Conservation (phyloP, 371 early-diverging fungal genomes). For the Mucor ambiguus region DNA sequence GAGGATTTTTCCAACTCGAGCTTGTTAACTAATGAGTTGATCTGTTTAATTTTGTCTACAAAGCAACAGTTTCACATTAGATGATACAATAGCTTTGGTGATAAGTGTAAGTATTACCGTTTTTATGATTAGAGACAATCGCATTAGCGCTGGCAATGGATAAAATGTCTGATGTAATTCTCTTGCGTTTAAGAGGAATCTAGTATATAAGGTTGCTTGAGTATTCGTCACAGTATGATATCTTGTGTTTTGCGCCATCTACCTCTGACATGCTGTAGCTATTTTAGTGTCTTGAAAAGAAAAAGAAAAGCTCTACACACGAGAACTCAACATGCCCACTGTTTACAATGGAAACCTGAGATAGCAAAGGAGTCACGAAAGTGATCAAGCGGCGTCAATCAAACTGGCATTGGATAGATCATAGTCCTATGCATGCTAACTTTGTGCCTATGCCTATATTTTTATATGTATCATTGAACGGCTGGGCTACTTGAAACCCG, state of each 20-base stretch:
- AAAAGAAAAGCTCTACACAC: neutral
- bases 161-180: slow-evolving; percentile 2
- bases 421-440: neutral
- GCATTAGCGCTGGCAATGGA: neutral
- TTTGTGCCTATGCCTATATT: neutral
- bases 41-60: slow-evolving; percentile 2
- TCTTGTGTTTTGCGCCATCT: neutral
- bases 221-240: neutral
- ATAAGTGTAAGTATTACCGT: neutral
- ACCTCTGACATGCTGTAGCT: neutral
- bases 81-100: neutral
- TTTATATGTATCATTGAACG: neutral
- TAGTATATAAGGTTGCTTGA: neutral
- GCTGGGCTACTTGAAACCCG: too few species aligned
- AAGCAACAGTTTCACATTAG: neutral
- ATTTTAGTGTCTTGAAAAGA: neutral
- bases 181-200: neutral
- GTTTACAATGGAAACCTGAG: neutral
- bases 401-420: neutral
- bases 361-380: neutral
- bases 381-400: too few species aligned
- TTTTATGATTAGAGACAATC: neutral
- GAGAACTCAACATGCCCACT: neutral
- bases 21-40: neutral
- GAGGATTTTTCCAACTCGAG: neutral